phyloP scores from a whole-genome alignment of 371 early-diverging fungal species.

The Lichtheimia corymbifera region DNA sequence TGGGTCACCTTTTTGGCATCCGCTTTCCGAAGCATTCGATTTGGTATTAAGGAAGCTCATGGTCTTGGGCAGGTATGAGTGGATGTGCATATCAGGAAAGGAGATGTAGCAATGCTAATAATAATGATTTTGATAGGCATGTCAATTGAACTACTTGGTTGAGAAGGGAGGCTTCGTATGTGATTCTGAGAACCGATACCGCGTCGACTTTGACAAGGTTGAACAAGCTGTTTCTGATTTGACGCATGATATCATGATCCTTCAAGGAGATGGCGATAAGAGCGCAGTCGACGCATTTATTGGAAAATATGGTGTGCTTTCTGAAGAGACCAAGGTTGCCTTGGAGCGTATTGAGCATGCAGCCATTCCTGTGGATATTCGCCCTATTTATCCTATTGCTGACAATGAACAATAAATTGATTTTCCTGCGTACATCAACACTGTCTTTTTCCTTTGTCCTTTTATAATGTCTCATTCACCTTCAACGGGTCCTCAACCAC shows the following conservation, averaged over 20 bases:
- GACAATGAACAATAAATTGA: slow-evolving; percentile 6
- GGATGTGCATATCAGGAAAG: background rate
- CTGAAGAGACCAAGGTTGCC: slow-evolving; percentile 50
- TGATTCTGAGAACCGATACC: slow-evolving; percentile 47
- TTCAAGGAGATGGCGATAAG: slow-evolving; percentile 83
- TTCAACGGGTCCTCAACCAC: background rate
- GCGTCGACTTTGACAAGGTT: slow-evolving; percentile 71
- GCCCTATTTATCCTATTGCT: slow-evolving; percentile 47
- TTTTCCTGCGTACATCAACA: background rate
- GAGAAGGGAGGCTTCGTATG: slow-evolving; percentile 70
- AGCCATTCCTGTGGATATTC: slow-evolving; percentile 54
- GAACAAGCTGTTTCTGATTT: slow-evolving; percentile 64
- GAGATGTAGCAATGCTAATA: slow-evolving; percentile 1
- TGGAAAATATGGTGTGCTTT: slow-evolving; percentile 59
- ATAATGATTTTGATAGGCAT: slow-evolving; percentile 12
- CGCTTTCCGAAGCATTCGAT: slow-evolving; percentile 80
- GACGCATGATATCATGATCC: slow-evolving; percentile 69
- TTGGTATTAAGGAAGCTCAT: slow-evolving; percentile 80
- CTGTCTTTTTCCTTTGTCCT: background rate
- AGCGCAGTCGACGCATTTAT: slow-evolving; percentile 62
- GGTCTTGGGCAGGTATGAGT: slow-evolving; percentile 71
- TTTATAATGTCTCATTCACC: background rate
- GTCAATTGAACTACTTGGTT: slow-evolving; percentile 71
- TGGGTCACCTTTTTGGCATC: slow-evolving; percentile 81
- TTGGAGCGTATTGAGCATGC: slow-evolving; percentile 57